Base-by-base conservation (phyloP, 805 yeast genomes). In the Kodamaea neixiangensis region DNA sequence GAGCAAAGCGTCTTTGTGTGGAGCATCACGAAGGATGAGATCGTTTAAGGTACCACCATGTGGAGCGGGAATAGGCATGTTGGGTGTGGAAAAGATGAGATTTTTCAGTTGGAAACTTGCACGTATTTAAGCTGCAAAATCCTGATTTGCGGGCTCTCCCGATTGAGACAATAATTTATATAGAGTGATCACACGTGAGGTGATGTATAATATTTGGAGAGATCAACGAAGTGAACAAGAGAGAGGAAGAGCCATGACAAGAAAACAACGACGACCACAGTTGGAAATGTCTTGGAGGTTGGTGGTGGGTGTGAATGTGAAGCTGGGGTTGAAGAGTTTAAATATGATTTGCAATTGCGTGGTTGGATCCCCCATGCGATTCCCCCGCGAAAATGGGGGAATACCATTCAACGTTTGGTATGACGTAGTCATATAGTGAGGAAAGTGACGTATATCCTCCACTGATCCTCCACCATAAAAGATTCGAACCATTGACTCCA, bases 11-110 rank as follows among this genome's bases (percentile, higher is more conserved):
- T 65, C 65, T 58, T 79, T 83, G 57, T 79, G 82, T 37, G 81
- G 66, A 31, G 83, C 80, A 68, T 92, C 98, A 71, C 98, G 85
- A 49, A 84, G 82, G 51, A 91, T 79, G 54, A 92, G 79, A 68
- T 92, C 98, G 71, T 92, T 86, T 58, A 92, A 81, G 49, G 76
- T 76, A 61, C 97, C 97, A 66, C 97, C 98, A 80, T 93, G 97
- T 52, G 98, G 97, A 61, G 83, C 72, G 46, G 76, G 76, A 58
- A 73, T 68, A 52, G 86, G 85, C 89, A 85, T 60, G 31, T 20
- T 7, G 35, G 11, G 11, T n/a, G n/a, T 20, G 17, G 3, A 3
- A 43, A 43, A 37, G 13, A 3, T 29, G 22, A 19, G 31, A 33
- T n/a, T 17, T 25, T 25, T 25, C 31, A 35, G 14, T 15, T 40